These are phyloP conservation scores for Trichoderma asperellum DNA, from an alignment of 2,329 filamentous ascomycete species.

Conservation along the genomic window DNA sequence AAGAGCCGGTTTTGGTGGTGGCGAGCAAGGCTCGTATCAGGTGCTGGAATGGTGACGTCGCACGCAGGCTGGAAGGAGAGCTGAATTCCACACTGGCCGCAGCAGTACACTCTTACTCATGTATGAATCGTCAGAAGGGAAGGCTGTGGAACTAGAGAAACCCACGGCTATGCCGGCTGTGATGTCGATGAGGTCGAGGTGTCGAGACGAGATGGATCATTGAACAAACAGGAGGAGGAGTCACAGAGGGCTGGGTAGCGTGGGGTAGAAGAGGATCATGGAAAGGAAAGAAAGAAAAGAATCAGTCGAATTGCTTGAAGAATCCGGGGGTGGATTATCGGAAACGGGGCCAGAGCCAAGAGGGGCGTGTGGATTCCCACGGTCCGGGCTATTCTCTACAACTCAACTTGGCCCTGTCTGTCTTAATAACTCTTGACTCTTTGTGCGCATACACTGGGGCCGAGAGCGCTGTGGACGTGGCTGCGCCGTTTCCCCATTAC, in stretches of 20 bases:
- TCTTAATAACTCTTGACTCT: background rate
- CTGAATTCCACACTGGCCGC: background rate
- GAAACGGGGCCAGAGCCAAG: conserved; percentile 23
- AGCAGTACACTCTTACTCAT: conserved; percentile 4
- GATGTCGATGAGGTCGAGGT: background rate
- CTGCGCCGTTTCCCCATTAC: background rate
- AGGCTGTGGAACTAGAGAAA: background rate
- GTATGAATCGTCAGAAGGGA: conserved; percentile 10
- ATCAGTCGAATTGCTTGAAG: conserved; percentile 26
- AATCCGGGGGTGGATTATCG: conserved; percentile 30
- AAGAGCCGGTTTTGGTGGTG: conserved; percentile 8
- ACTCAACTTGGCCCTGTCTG: conserved; percentile 9
- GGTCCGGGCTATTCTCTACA: conserved; percentile 15
- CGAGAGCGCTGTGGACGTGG: conserved; percentile 1
- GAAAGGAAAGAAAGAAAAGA: conserved; percentile 25
- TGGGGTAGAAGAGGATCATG: conserved; percentile 27
- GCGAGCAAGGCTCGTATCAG: conserved; percentile 5
- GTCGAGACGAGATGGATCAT: conserved; percentile 5
- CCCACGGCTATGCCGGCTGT: background rate
- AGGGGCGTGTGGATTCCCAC: conserved; percentile 27
- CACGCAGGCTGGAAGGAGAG: background rate
- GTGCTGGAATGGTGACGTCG: background rate
- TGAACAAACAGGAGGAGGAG: conserved; percentile 16
- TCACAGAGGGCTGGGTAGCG: background rate
- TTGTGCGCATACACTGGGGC: background rate